A percentile compares a stretch with the other conserved stretches of the same genome.
phyloP scores from a whole-genome alignment of 2,329 filamentous ascomycete species.

The Ilyonectria sp. region DNA sequence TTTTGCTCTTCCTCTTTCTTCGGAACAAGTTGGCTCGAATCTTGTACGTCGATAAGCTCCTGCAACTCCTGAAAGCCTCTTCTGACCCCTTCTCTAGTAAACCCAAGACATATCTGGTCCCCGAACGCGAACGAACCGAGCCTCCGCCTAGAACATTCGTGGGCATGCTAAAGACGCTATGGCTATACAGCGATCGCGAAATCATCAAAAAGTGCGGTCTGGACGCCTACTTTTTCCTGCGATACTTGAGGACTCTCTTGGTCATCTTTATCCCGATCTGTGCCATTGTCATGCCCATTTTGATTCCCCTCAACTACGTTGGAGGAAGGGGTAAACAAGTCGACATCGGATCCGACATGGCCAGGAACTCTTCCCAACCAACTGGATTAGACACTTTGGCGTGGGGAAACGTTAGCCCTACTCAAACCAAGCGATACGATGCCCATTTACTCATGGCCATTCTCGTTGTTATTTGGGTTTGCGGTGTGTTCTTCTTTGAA shows the following conservation, averaged over 20 bases:
- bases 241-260: slow-evolving; percentile 83
- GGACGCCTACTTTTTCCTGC: slow-evolving; percentile 97
- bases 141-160: slow-evolving; percentile 74
- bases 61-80: neutral
- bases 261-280: slow-evolving; percentile 93
- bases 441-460: slow-evolving; percentile 88
- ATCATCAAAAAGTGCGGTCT: slow-evolving; percentile 96
- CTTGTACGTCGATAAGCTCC: slow-evolving; percentile 71
- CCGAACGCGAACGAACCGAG: slow-evolving; percentile 86
- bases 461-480: slow-evolving; percentile 85
- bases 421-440: slow-evolving; percentile 80
- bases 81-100: slow-evolving; percentile 65
- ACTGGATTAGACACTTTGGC: slow-evolving; percentile 85
- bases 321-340: slow-evolving; percentile 76
- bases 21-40: slow-evolving; percentile 86
- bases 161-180: slow-evolving; percentile 70
- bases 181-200: slow-evolving; percentile 80
- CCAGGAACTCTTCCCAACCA: slow-evolving; percentile 43
- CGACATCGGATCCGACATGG: slow-evolving; percentile 54
- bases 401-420: slow-evolving; percentile 85
- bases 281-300: slow-evolving; percentile 83
- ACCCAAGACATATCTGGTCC: slow-evolving; percentile 88
- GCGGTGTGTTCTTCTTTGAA: slow-evolving; percentile 89
- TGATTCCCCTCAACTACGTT: slow-evolving; percentile 87
- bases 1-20: slow-evolving; percentile 81